A percentile compares a stretch with the other conserved stretches of the same genome.
These are phyloP conservation scores for Cephalotrichum gorgonifer DNA, from an alignment of 2,329 filamentous ascomycete species.

Conservation along the genomic window DNA sequence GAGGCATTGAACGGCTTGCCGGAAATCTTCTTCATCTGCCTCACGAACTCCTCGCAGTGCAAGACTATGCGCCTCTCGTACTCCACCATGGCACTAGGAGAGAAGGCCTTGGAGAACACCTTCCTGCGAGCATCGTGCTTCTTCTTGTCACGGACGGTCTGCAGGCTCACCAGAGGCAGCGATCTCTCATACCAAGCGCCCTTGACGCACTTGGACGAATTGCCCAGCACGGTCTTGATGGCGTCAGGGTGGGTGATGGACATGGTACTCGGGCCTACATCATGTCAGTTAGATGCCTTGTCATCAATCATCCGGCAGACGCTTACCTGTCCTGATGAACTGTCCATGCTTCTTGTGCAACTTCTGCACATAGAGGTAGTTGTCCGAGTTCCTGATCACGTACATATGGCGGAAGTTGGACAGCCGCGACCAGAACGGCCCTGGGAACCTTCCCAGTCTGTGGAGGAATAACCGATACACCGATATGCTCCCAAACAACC, in stretches of 20 bases:
- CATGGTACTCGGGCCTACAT: slow-evolving; percentile 19
- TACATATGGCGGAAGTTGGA: slow-evolving; percentile 12
- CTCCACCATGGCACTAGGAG: slow-evolving; percentile 12
- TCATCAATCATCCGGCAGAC: neutral
- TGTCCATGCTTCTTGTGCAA: slow-evolving; percentile 18
- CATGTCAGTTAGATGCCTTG: slow-evolving; percentile 5
- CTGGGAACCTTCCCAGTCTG: slow-evolving; percentile 2
- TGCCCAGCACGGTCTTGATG: slow-evolving; percentile 16
- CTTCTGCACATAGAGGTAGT: slow-evolving; percentile 9
- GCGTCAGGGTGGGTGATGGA: slow-evolving; percentile 19
- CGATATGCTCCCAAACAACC: slow-evolving; percentile 11
- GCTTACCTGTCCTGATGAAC: slow-evolving; percentile 17
- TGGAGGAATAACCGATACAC: slow-evolving; percentile 2
- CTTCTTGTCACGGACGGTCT: slow-evolving; percentile 18
- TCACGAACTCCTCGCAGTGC: slow-evolving; percentile 14
- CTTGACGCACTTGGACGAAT: slow-evolving; percentile 18
- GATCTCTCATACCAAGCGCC: slow-evolving; percentile 22
- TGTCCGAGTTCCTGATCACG: neutral
- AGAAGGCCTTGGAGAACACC: slow-evolving; percentile 21
- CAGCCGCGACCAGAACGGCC: slow-evolving; percentile 10
- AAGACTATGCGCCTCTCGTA: slow-evolving; percentile 18
- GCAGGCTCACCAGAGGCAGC: slow-evolving; percentile 17
- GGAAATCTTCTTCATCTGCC: slow-evolving; percentile 12
- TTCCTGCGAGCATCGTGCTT: slow-evolving; percentile 19
- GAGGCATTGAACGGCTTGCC: slow-evolving; percentile 17